Percentiles rank a stretch among this genome's conserved stretches.
phyloP scores from a whole-genome alignment of 306 rosid genomes.

The Prunus mongolica region DNA sequence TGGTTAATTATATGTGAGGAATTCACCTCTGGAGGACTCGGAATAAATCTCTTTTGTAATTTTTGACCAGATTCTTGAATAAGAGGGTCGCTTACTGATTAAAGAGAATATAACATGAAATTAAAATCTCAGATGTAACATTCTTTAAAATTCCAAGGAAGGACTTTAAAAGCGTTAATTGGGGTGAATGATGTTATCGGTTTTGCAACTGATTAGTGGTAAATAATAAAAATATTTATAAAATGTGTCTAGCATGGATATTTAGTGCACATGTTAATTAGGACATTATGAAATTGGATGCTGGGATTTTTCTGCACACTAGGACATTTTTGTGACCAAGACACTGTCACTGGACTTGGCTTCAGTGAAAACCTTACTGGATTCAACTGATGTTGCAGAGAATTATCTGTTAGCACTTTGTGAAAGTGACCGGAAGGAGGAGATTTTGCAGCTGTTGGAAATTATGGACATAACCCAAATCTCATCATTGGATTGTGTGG shows the following conservation, averaged over 20 bases:
- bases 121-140: neutral
- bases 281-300: conserved; percentile 5
- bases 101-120: neutral
- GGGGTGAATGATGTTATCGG: neutral
- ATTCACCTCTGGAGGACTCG: neutral
- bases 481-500: conserved; percentile 36
- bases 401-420: conserved; percentile 73
- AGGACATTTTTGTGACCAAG: conserved; percentile 4
- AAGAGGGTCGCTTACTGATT: conserved; percentile 5
- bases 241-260: conserved; percentile 17
- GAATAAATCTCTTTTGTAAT: conserved; percentile 18
- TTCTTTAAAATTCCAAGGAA: neutral
- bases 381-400: conserved; percentile 54
- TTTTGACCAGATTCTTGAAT: conserved; percentile 6
- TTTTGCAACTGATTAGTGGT: neutral
- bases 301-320: neutral
- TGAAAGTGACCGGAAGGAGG: conserved; percentile 59
- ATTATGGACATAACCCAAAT: conserved; percentile 48
- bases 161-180: neutral
- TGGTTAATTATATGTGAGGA: neutral
- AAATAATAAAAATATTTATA: neutral
- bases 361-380: conserved; percentile 10
- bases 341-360: conserved; percentile 21
- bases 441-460: conserved; percentile 62
- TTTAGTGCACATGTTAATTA: conserved; percentile 12